Conservation (phyloP, 1,284 basidiomycete genomes). For the Cryptococcus amylolentus region DNA sequence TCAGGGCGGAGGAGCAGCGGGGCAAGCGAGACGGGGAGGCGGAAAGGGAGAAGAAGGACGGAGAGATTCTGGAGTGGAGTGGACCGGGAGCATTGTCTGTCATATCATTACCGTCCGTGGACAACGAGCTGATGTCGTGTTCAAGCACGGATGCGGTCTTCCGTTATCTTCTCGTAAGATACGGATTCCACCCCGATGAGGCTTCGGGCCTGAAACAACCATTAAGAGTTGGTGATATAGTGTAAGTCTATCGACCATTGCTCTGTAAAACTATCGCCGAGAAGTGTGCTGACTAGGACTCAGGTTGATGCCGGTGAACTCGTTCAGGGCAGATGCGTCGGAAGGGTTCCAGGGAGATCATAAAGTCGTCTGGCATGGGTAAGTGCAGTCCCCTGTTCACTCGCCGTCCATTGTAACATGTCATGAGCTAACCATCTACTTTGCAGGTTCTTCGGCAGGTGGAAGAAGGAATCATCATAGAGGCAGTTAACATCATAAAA, state of each 20-base stretch:
- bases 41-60: conserved; percentile 2
- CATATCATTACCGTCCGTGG: neutral
- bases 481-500: too few species aligned
- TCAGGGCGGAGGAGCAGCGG: neutral
- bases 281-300: neutral
- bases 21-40: neutral
- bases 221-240: conserved; percentile 24
- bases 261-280: neutral
- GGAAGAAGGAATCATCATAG: conserved; percentile 5
- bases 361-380: conserved; percentile 30
- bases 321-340: conserved; percentile 26
- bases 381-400: neutral
- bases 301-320: conserved; percentile 25
- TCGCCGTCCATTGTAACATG: neutral
- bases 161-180: conserved; percentile 28
- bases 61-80: conserved; percentile 22
- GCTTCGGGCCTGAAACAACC: conserved; percentile 16
- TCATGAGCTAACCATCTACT: neutral
- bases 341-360: conserved; percentile 25
- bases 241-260: conserved; percentile 12
- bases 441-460: conserved; percentile 17
- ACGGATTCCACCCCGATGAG: conserved; percentile 22
- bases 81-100: conserved; percentile 33
- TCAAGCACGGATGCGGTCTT: conserved; percentile 19
- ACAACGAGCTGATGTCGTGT: neutral